Evolutionary conservation across 2,329 filamentous ascomycete species (phyloP), one percentile per base, ranked within the genome.

Genomic region (Davidsoniella virescens): DNA sequence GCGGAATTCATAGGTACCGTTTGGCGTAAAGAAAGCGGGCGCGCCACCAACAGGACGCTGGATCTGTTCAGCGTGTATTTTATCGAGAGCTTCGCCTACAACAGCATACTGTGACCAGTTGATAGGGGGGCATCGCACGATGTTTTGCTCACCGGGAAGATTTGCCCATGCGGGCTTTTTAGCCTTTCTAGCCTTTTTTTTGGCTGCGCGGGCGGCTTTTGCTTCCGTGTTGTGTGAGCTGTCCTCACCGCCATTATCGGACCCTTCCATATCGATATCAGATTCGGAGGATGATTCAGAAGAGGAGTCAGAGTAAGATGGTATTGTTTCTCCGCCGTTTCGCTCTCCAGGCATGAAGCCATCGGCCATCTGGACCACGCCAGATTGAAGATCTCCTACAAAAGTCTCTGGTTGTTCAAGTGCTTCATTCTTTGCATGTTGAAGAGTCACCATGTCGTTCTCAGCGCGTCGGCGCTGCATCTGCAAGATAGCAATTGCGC

Each of bases 41-140:
- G 61, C 62, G 1, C 77, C 77, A 39, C 72, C 69, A 7, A 65
- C 67, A 1, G 87, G 87, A 49, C 76, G 73, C 45, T 69, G 66
- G 48, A 80, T 67, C 65, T 95, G 87, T 60, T 94, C 84, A 47
- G 78, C 75, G 62, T 95, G 88, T 55, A 95, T 70, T 61, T 80
- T 84, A 63, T 95, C 87, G 36, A 95, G 70, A 1, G 85, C 78
- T 53, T 85, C 82, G 18, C 49, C 49, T 2, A 92, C 79, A n/a
- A 95, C 73, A 57, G 86, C 85, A 63, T 96, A 96, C 61, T 94
- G 88, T 10, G 80, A 78, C 90, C 90, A 96, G 67, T 95, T 94
- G 60, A 96, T 81, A 7, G 86, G 83, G 7, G 90, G 90, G 66
- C 82, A 87, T 39, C 88, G 80, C 23, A 93, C 81, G 1, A 96